These are phyloP conservation scores for Stephanodiscus minutulus DNA, from an alignment of 108 stramenopile species.

Conservation along the genomic window DNA sequence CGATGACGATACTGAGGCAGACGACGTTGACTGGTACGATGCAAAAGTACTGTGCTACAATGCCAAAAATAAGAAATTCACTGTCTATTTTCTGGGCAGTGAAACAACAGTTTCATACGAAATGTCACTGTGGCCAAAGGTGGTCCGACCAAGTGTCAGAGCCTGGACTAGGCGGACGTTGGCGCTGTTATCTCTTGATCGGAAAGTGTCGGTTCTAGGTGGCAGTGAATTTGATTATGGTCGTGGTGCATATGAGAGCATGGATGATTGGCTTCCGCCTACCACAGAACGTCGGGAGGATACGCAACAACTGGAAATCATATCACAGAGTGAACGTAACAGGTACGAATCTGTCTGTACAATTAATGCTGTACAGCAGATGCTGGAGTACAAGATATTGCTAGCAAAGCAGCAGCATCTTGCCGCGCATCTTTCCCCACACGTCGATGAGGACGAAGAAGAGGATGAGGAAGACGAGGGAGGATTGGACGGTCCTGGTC, in stretches of 20 bases:
- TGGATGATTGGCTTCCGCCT: conserved; percentile 41
- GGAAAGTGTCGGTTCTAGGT: background rate
- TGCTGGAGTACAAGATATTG: conserved; percentile 25
- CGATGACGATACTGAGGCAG: conserved; percentile 41
- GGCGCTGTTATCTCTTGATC: conserved; percentile 45
- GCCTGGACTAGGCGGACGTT: conserved; percentile 69
- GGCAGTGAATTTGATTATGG: background rate
- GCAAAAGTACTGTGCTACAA: conserved; percentile 53
- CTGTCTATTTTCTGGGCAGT: conserved; percentile 64
- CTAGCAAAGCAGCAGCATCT: conserved; percentile 61
- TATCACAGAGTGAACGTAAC: conserved; percentile 18
- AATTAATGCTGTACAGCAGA: conserved; percentile 1
- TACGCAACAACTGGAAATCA: conserved; percentile 21
- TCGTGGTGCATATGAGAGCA: background rate
- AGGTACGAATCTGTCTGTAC: background rate
- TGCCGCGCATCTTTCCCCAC: conserved; percentile 56
- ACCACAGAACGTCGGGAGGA: conserved; percentile 60
- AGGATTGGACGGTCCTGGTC: conserved; percentile 27
- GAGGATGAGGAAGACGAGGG: conserved; percentile 18
- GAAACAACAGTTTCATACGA: conserved; percentile 67
- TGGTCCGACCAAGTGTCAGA: conserved; percentile 72
- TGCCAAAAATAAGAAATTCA: conserved; percentile 14
- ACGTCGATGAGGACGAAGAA: conserved; percentile 46
- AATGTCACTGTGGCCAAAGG: conserved; percentile 56
- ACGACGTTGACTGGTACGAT: conserved; percentile 83